Percentiles rank a stretch among this genome's conserved stretches.
phyloP scores from a whole-genome alignment of 1,139 yeast species.

The Debaryomyces udenii region DNA sequence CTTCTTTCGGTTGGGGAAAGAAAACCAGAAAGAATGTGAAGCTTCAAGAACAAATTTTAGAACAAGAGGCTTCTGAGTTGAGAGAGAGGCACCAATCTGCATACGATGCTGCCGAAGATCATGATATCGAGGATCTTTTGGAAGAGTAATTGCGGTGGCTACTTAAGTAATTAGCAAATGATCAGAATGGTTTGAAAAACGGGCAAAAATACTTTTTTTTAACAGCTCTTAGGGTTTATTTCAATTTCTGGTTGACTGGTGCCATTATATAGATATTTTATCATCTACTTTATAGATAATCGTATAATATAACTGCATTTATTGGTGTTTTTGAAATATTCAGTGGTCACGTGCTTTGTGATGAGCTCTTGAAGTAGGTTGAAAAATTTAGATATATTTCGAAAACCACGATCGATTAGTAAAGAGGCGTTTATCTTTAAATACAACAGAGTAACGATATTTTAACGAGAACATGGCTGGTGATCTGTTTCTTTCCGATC shows the following conservation, averaged over 20 bases:
- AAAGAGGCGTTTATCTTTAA: slow-evolving; percentile 1
- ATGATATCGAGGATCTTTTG: slow-evolving; percentile 65
- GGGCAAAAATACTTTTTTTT: too few species aligned
- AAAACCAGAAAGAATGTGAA: slow-evolving; percentile 62
- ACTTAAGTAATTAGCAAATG: too few species aligned
- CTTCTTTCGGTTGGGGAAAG: slow-evolving; percentile 78
- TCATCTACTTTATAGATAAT: background rate
- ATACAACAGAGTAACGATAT: background rate
- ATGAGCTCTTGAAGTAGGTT: slow-evolving; percentile 11
- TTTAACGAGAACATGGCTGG: slow-evolving; percentile 42
- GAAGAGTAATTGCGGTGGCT: slow-evolving; percentile 42
- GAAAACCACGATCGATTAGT: background rate
- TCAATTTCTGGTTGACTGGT: too few species aligned
- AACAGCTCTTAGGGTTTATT: too few species aligned
- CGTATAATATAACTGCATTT: slow-evolving; percentile 5
- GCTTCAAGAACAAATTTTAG: slow-evolving; percentile 55
- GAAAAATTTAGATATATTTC: slow-evolving; percentile 10
- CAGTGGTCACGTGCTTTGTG: slow-evolving; percentile 7
- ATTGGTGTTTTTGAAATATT: background rate
- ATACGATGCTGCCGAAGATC: slow-evolving; percentile 64
- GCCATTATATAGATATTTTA: background rate
- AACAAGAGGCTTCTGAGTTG: slow-evolving; percentile 47
- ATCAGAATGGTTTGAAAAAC: too few species aligned
- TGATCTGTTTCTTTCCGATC: slow-evolving; percentile 66
- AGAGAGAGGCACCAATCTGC: slow-evolving; percentile 46